Evolutionary conservation across 805 yeast genomes (phyloP).

Genomic region (Monosporozyma siamensis): DNA sequence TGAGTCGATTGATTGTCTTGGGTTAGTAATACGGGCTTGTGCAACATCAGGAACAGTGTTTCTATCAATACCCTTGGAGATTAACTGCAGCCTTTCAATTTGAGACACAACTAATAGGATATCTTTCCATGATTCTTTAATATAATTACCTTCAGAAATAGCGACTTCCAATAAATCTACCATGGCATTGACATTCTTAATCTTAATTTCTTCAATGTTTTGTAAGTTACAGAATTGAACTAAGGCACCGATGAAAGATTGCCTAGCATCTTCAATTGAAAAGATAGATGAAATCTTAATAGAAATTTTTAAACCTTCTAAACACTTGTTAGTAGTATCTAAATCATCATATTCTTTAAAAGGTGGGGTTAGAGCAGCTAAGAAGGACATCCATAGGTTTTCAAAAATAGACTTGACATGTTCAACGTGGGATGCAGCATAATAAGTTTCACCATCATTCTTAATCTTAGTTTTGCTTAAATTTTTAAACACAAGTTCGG

Average conservation of each 20-base stretch:
- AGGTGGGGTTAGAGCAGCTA: constrained; percentile 91
- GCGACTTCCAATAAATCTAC: constrained; percentile 67
- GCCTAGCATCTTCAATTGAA: constrained; percentile 73
- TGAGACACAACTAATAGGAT: constrained; percentile 77
- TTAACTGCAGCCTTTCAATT: constrained; percentile 79
- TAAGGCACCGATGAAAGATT: constrained; percentile 82
- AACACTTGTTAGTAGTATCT: constrained; percentile 55
- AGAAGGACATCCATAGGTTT: constrained; percentile 90
- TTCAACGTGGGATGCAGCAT: constrained; percentile 77
- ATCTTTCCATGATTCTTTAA: constrained; percentile 76
- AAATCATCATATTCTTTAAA: constrained; percentile 79
- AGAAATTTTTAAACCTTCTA: constrained; percentile 80
- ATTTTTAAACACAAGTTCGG: constrained; percentile 71
- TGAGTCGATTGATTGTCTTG: constrained; percentile 45
- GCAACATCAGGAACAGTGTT: constrained; percentile 78
- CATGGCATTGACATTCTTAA: constrained; percentile 76
- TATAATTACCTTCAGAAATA: constrained; percentile 63
- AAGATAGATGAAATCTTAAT: constrained; percentile 77
- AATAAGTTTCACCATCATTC: constrained; percentile 45
- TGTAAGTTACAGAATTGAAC: constrained; percentile 77
- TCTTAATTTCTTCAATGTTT: constrained; percentile 66
- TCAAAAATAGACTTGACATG: constrained; percentile 92
- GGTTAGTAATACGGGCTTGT: constrained; percentile 57
- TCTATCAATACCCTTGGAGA: constrained; percentile 81
- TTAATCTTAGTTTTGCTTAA: constrained; percentile 42